Evolutionary conservation across 257 asterid species (phyloP).

Genomic region (Solanum acaule): DNA sequence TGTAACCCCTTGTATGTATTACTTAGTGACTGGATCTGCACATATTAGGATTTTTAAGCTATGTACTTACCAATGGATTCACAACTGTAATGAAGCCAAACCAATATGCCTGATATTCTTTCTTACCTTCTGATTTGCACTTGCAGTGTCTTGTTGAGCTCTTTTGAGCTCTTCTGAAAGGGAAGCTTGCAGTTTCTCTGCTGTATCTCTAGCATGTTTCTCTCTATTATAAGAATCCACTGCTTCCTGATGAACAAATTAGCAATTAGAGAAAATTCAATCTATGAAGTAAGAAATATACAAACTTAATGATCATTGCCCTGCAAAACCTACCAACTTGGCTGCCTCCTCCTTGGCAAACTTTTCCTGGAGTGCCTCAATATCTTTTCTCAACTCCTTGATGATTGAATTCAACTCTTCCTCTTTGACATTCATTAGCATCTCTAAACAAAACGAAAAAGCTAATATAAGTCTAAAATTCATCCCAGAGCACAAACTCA

Average conservation of each 20-base stretch:
- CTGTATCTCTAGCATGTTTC: conserved; percentile 49
- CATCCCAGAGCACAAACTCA: background rate
- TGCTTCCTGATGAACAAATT: conserved; percentile 49
- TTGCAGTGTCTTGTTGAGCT: conserved; percentile 50
- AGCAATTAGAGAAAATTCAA: background rate
- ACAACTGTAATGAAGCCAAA: background rate
- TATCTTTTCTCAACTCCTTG: conserved; percentile 60
- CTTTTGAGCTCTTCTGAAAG: conserved; percentile 67
- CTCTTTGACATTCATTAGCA: conserved; percentile 63
- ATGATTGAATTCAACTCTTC: conserved; percentile 69
- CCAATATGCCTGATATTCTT: background rate
- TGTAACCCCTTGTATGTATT: conserved; percentile 60
- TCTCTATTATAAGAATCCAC: conserved; percentile 50
- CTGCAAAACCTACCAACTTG: conserved; percentile 44
- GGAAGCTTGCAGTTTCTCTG: conserved; percentile 58
- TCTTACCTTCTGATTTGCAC: conserved; percentile 57
- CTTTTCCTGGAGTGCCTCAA: conserved; percentile 57
- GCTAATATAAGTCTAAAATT: background rate
- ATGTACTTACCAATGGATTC: background rate
- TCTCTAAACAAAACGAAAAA: conserved; percentile 28
- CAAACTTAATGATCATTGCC: background rate
- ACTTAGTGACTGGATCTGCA: conserved; percentile 70
- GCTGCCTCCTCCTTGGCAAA: conserved; percentile 58
- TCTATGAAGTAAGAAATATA: background rate
- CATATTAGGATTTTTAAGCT: background rate